phyloP scores from a whole-genome alignment of 1,284 basidiomycete species.

The Lignosus rhinocerotis region DNA sequence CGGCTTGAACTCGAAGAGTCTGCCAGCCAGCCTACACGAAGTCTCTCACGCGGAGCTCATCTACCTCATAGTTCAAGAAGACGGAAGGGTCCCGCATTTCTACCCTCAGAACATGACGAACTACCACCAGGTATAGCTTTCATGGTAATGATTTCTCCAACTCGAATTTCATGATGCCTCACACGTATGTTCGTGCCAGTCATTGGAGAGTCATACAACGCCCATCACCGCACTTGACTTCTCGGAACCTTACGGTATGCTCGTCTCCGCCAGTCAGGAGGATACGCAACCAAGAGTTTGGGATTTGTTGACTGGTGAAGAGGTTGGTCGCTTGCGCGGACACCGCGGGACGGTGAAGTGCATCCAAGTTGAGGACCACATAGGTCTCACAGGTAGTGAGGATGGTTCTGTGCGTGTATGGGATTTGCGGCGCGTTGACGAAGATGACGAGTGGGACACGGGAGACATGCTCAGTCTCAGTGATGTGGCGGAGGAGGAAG shows the following conservation, averaged over 20 bases:
- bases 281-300: conserved; percentile 82
- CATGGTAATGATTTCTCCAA: conserved; percentile 63
- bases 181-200: conserved; percentile 44
- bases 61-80: conserved; percentile 66
- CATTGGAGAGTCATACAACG: conserved; percentile 76
- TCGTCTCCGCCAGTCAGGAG: conserved; percentile 86
- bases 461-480: conserved; percentile 57
- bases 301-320: conserved; percentile 82
- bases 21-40: conserved; percentile 38
- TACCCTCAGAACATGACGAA: conserved; percentile 97
- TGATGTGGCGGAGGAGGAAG: conserved; percentile 65
- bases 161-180: neutral
- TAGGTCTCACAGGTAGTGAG: conserved; percentile 89
- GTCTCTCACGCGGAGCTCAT: conserved; percentile 41
- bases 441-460: conserved; percentile 66
- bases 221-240: conserved; percentile 92
- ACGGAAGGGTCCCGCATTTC: conserved; percentile 88
- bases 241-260: conserved; percentile 93
- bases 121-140: conserved; percentile 94
- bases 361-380: conserved; percentile 89
- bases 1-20: conserved; percentile 70
- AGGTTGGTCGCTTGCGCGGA: conserved; percentile 80
- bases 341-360: conserved; percentile 84
- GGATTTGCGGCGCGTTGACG: conserved; percentile 83
- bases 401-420: conserved; percentile 86